phyloP scores from a whole-genome alignment of 257 asterid species.

The Asclepias syriaca region DNA sequence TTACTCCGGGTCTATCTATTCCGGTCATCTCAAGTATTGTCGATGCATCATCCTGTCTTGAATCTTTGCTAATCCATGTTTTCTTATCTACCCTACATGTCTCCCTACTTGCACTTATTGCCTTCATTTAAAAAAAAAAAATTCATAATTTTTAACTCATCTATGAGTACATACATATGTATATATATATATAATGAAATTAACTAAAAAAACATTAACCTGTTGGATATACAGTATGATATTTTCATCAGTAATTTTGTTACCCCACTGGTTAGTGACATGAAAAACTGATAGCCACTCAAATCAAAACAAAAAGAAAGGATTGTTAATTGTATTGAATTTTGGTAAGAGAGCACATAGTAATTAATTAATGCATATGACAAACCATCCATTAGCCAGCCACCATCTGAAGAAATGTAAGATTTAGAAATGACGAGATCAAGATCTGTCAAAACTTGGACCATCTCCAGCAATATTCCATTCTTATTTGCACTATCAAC shows the following conservation, averaged over 20 bases:
- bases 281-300: slow-evolving; percentile 59
- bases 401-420: slow-evolving; percentile 88
- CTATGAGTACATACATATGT: no score
- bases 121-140: slow-evolving; percentile 24
- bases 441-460: slow-evolving; percentile 86
- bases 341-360: not conserved
- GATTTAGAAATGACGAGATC: slow-evolving; percentile 82
- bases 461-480: slow-evolving; percentile 84
- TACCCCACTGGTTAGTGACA: slow-evolving; percentile 70
- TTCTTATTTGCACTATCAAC: slow-evolving; percentile 87
- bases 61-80: slow-evolving; percentile 18
- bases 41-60: slow-evolving; percentile 21
- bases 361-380: not conserved
- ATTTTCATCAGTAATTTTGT: slow-evolving; percentile 60
- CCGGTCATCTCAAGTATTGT: slow-evolving; percentile 79
- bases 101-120: slow-evolving; percentile 47
- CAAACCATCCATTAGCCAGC: slow-evolving; percentile 97
- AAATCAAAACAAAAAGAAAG: slow-evolving; percentile 24
- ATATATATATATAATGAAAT: no score
- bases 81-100: slow-evolving; percentile 22
- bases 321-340: not conserved
- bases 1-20: slow-evolving; percentile 68
- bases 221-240: slow-evolving; percentile 54
- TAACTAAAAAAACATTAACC: slow-evolving; percentile 27
- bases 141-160: not conserved